These are phyloP conservation scores for Fraxinus excelsior DNA, from an alignment of 257 asterid species.

Conservation along the genomic window DNA sequence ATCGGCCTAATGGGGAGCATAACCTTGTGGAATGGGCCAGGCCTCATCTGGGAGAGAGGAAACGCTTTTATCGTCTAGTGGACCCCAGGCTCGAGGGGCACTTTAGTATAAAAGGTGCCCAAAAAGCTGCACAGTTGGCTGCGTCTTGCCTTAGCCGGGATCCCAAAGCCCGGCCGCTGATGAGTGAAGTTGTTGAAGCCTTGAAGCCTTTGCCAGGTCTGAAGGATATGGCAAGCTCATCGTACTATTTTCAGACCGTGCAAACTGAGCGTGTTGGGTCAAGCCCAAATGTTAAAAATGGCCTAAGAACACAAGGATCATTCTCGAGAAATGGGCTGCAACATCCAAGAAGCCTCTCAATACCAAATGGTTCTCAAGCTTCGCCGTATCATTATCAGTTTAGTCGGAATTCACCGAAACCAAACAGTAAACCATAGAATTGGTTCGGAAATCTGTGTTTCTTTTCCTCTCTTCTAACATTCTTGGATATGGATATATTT, in stretches of 20 bases:
- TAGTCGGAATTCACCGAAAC: slow-evolving; percentile 54
- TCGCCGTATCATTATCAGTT: slow-evolving; percentile 45
- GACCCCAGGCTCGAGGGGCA: slow-evolving; percentile 69
- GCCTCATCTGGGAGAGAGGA: slow-evolving; percentile 57
- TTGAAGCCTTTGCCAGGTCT: slow-evolving; percentile 62
- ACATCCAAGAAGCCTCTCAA: slow-evolving; percentile 54
- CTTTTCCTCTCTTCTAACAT: neutral
- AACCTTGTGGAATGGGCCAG: slow-evolving; percentile 70
- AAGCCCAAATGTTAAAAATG: slow-evolving; percentile 44
- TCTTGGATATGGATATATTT: slow-evolving; percentile 23
- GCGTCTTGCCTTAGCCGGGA: slow-evolving; percentile 61
- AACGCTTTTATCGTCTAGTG: slow-evolving; percentile 51
- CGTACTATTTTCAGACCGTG: slow-evolving; percentile 62
- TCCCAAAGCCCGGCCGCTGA: slow-evolving; percentile 50
- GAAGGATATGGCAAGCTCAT: slow-evolving; percentile 73
- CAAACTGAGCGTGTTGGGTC: slow-evolving; percentile 45
- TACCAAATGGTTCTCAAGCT: slow-evolving; percentile 45
- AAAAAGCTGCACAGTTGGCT: slow-evolving; percentile 62
- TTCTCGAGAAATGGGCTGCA: slow-evolving; percentile 45
- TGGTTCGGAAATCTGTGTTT: neutral
- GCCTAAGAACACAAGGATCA: slow-evolving; percentile 38
- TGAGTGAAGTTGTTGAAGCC: slow-evolving; percentile 67
- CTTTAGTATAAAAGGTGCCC: slow-evolving; percentile 66
- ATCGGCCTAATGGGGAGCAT: slow-evolving; percentile 65
- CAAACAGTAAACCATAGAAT: slow-evolving; percentile 40